Conservation (phyloP, 2,329 filamentous ascomycete genomes). For the Monilinia vaccinii-corymbosi region DNA sequence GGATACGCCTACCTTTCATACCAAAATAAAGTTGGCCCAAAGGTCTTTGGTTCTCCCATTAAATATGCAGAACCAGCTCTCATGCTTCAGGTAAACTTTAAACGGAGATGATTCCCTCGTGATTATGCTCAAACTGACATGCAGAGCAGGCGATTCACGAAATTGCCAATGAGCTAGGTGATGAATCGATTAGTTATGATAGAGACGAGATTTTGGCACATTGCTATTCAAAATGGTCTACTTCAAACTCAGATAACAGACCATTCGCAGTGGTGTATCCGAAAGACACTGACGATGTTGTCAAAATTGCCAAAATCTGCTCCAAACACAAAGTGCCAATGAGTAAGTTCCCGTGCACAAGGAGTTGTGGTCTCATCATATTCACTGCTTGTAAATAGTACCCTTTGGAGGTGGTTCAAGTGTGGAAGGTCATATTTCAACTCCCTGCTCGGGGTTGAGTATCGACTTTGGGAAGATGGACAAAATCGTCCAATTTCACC, state of each 20-base stretch:
- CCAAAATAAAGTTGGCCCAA: neutral
- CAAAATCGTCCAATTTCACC: slow-evolving; percentile 66
- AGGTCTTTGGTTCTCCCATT: neutral
- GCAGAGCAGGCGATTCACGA: slow-evolving; percentile 2
- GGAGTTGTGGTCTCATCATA: neutral
- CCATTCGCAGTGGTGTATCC: slow-evolving; percentile 57
- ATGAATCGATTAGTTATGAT: slow-evolving; percentile 6
- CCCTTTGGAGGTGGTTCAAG: neutral
- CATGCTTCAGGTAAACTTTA: slow-evolving; percentile 4
- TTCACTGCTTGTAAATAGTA: neutral
- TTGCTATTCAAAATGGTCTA: slow-evolving; percentile 57
- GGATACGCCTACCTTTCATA: neutral
- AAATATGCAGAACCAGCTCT: slow-evolving; percentile 8
- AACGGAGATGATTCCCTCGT: neutral
- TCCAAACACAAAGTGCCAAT: slow-evolving; percentile 71
- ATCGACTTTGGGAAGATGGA: slow-evolving; percentile 87
- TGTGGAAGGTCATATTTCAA: slow-evolving; percentile 44
- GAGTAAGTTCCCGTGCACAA: slow-evolving; percentile 37
- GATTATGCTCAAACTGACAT: neutral
- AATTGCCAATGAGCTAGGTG: neutral
- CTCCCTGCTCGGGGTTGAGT: slow-evolving; percentile 75
- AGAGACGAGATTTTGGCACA: slow-evolving; percentile 50
- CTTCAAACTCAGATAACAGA: slow-evolving; percentile 45
- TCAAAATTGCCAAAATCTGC: slow-evolving; percentile 57
- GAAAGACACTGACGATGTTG: slow-evolving; percentile 50